Conservation (phyloP, 345 rosid species). For the Dovyalis caffra region DNA sequence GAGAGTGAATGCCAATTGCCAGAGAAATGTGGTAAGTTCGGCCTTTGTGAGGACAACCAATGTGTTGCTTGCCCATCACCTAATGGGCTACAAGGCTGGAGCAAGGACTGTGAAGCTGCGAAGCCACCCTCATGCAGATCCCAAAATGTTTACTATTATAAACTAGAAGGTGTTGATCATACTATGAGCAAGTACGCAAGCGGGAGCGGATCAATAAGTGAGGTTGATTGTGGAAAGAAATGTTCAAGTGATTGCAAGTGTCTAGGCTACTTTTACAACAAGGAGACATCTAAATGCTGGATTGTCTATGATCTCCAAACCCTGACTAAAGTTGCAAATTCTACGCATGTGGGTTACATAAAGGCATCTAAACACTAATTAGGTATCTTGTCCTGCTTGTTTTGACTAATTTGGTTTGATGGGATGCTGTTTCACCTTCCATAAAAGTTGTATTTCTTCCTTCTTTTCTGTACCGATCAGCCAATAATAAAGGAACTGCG, state of each 20-base stretch:
- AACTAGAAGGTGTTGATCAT: no score
- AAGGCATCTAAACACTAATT: constrained; percentile 19
- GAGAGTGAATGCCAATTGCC: constrained; percentile 45
- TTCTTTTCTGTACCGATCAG: no score
- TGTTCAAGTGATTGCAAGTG: constrained; percentile 58
- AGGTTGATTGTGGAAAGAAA: constrained; percentile 15
- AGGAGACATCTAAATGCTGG: constrained; percentile 49
- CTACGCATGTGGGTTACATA: constrained; percentile 37
- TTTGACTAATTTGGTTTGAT: no score
- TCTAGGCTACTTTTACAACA: constrained; percentile 54
- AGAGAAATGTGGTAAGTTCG: constrained; percentile 42
- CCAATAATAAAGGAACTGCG: no score
- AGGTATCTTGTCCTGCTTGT: background rate
- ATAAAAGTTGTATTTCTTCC: no score
- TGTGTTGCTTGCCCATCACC: constrained; percentile 56
- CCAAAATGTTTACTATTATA: constrained; percentile 30
- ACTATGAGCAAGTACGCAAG: constrained; percentile 38
- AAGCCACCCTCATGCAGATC: constrained; percentile 32
- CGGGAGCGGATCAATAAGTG: constrained; percentile 38
- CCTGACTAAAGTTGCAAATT: constrained; percentile 26
- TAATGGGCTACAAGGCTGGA: constrained; percentile 43
- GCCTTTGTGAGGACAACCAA: constrained; percentile 46
- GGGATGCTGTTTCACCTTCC: no score
- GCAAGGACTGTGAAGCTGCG: constrained; percentile 30
- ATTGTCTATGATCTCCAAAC: constrained; percentile 58